These are phyloP conservation scores for Trichoderma sp. DNA, from an alignment of 2,329 filamentous ascomycete species.

Conservation along the genomic window DNA sequence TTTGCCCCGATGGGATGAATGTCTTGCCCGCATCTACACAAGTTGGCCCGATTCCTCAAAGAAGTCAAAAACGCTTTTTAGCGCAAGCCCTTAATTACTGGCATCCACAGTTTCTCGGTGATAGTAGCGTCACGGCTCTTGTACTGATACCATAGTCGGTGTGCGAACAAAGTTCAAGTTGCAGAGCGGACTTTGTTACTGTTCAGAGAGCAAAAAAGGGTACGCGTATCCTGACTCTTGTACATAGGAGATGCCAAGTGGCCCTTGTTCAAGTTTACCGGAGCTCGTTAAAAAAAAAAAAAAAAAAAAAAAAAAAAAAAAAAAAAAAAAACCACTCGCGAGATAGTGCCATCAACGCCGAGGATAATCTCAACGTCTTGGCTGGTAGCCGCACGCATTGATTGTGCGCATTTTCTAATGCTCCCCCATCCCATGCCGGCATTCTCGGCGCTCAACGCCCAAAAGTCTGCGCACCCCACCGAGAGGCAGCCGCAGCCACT, in stretches of 20 bases:
- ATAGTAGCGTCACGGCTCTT: background rate
- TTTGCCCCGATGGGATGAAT: conserved; percentile 1
- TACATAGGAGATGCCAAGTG: conserved; percentile 7
- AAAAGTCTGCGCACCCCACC: conserved; percentile 16
- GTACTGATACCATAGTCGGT: background rate
- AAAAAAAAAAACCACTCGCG: background rate
- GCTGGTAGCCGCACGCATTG: background rate
- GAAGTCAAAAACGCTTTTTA: background rate
- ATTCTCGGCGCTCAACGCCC: conserved; percentile 13
- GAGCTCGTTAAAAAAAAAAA: background rate
- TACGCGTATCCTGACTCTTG: conserved; percentile 1
- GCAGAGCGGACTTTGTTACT: background rate
- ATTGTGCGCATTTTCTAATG: conserved; percentile 15
- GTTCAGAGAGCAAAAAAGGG: background rate
- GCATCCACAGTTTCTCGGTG: background rate
- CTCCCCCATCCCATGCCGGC: conserved; percentile 12
- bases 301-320: background rate
- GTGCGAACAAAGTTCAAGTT: background rate
- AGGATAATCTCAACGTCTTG: background rate
- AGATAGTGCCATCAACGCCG: background rate
- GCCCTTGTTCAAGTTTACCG: background rate
- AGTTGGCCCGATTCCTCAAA: conserved; percentile 18
- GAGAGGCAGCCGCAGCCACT: conserved; percentile 18
- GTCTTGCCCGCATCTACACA: background rate
- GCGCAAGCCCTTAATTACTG: background rate